Evolutionary conservation across 352 stramenopile species (phyloP).

Genomic region (Phytopythium oedochilum): DNA sequence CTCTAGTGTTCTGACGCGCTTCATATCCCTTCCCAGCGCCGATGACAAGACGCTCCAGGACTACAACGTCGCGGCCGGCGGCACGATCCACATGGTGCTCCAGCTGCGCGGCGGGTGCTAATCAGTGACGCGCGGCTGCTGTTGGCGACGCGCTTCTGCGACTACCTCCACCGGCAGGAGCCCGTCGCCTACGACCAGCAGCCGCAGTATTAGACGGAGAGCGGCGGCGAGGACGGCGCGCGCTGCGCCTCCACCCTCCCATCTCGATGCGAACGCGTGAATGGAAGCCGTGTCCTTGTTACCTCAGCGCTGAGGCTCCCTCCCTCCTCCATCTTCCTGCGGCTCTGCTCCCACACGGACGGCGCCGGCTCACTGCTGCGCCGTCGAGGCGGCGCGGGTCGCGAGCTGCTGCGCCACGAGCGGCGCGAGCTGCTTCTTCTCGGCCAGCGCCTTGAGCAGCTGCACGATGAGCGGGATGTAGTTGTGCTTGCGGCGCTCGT

Average conservation of each 20-base stretch:
- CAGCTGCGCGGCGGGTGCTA: conserved; percentile 93
- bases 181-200: neutral
- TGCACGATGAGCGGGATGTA: conserved; percentile 96
- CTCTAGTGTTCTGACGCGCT: too few species aligned
- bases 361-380: conserved; percentile 12
- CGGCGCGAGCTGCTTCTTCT: conserved; percentile 82
- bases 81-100: conserved; percentile 99
- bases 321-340: too few species aligned
- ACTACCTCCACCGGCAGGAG: neutral
- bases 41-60: conserved; percentile 96
- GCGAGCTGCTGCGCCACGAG: conserved; percentile 72
- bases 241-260: neutral
- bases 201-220: conserved; percentile 2
- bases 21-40: conserved; percentile 33
- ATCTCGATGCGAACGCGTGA: neutral
- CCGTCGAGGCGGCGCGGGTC: conserved; percentile 13
- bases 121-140: neutral
- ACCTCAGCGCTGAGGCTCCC: too few species aligned
- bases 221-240: neutral
- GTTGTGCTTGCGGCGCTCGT: conserved; percentile 94
- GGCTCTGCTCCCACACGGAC: too few species aligned
- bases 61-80: conserved; percentile 96
- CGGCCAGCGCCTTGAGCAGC: conserved; percentile 90
- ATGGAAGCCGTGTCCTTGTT: neutral
- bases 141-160: neutral